phyloP scores from a whole-genome alignment of 108 stramenopile species.

The Nitzschia inconspicua region DNA sequence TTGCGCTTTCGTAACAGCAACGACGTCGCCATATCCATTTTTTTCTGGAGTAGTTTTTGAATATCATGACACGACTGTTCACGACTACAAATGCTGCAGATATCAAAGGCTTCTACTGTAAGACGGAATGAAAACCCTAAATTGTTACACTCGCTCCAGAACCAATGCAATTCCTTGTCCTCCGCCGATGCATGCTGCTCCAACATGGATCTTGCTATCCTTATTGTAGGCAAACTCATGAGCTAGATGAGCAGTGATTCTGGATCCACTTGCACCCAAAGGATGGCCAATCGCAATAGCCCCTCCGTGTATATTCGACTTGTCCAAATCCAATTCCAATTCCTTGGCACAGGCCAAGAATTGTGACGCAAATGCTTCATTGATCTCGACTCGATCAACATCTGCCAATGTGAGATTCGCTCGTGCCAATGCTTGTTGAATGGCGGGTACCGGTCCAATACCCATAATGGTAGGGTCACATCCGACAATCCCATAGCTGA shows the following conservation, averaged over 20 bases:
- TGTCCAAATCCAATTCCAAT: conserved; percentile 89
- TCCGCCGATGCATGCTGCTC: conserved; percentile 98
- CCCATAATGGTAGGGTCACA: conserved; percentile 96
- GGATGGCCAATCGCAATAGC: conserved; percentile 95
- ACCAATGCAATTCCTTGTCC: conserved; percentile 99
- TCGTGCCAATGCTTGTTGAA: conserved; percentile 75
- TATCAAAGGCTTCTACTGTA: neutral
- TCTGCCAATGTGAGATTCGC: conserved; percentile 85
- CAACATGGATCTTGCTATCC: conserved; percentile 74
- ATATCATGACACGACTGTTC: too few relatives aligned
- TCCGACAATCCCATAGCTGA: conserved; percentile 72
- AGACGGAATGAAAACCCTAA: too few relatives aligned
- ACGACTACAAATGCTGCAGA: too few relatives aligned
- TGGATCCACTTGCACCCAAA: conserved; percentile 89
- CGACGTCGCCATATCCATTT: too few relatives aligned
- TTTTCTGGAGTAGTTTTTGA: too few relatives aligned
- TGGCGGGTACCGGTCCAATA: conserved; percentile 93
- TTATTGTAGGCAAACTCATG: conserved; percentile 77
- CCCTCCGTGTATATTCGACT: conserved; percentile 92
- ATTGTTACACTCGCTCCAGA: conserved; percentile 71
- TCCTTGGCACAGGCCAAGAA: conserved; percentile 95
- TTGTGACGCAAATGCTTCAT: conserved; percentile 99
- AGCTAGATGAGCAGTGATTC: conserved; percentile 93
- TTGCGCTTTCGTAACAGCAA: too few relatives aligned
- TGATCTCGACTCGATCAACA: conserved; percentile 97